phyloP scores from a whole-genome alignment of 192 early-diverging fungal genomes.

The Tieghemiomyces parasiticus region DNA sequence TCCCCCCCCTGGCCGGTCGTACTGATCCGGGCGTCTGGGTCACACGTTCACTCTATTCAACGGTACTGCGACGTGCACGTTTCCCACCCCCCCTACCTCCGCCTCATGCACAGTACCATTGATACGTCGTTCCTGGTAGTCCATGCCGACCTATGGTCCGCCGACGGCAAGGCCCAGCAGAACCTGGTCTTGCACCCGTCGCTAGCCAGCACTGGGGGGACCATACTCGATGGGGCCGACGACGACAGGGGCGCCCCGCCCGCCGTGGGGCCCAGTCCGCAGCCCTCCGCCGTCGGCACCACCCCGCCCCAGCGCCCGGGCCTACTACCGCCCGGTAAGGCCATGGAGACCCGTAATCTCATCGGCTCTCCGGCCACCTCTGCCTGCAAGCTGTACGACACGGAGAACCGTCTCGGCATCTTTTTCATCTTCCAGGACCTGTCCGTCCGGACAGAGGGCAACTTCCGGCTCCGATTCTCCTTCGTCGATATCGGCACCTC shows the following conservation, averaged over 20 bases:
- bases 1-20: no score
- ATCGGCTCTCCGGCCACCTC: constrained; percentile 54
- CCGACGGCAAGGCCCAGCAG: constrained; percentile 20
- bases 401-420: constrained; percentile 45
- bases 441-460: constrained; percentile 58
- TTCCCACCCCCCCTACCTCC: no score
- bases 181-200: constrained; percentile 29
- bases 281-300: constrained; percentile 8
- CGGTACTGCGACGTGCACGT: no score
- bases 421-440: constrained; percentile 74
- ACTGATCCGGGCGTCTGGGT: no score
- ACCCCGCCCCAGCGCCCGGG: neutral
- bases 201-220: no score
- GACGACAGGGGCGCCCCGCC: neutral
- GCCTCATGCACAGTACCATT: no score
- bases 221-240: constrained; percentile 4
- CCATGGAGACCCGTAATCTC: constrained; percentile 37
- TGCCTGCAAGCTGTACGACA: constrained; percentile 47
- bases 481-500: constrained; percentile 44
- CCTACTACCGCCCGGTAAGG: constrained; percentile 3
- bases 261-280: constrained; percentile 3
- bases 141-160: constrained; percentile 30
- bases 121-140: constrained; percentile 33
- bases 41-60: no score
- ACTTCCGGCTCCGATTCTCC: constrained; percentile 50